A percentile compares a stretch with the other conserved stretches of the same genome.
These are phyloP conservation scores for Neonectria sp. DNA, from an alignment of 2,329 filamentous ascomycete genomes.

Conservation along the genomic window DNA sequence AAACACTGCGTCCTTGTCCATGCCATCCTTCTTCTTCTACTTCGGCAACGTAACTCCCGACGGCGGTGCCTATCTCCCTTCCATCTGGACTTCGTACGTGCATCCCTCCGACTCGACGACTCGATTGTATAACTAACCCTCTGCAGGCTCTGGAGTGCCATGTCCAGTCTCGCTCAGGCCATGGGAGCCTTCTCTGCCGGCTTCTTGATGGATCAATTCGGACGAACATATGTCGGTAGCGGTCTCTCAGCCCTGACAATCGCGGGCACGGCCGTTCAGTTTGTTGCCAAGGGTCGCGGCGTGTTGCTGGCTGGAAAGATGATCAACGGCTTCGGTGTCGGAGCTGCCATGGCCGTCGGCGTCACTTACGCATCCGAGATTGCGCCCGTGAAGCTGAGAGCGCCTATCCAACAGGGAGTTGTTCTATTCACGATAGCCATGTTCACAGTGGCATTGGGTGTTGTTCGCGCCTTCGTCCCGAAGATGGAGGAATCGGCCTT, in stretches of 20 bases:
- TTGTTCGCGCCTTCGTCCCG: constrained; percentile 21
- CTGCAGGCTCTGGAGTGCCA: constrained; percentile 22
- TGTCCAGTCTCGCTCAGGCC: constrained; percentile 24
- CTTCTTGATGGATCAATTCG: constrained; percentile 27
- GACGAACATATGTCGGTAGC: constrained; percentile 19
- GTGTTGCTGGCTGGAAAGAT: constrained; percentile 26
- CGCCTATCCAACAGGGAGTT: constrained; percentile 23
- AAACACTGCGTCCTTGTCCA: constrained; percentile 21
- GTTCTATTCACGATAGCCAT: constrained; percentile 25
- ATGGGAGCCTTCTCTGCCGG: constrained; percentile 24
- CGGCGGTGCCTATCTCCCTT: constrained; percentile 19
- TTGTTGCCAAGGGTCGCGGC: constrained; percentile 7
- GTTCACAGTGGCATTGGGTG: constrained; percentile 19
- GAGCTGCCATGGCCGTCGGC: constrained; percentile 24
- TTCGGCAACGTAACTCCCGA: constrained; percentile 11
- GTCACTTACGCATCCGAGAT: constrained; percentile 28
- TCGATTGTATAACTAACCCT: constrained; percentile 2
- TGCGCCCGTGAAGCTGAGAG: constrained; percentile 22
- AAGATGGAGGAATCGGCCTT: constrained; percentile 17
- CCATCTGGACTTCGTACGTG: constrained; percentile 29
- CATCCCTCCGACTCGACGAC: neutral
- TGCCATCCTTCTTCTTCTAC: constrained; percentile 26
- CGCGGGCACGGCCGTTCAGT: constrained; percentile 23
- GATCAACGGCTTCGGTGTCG: constrained; percentile 26
- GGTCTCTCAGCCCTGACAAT: constrained; percentile 18